Evolutionary conservation across 257 asterid genomes (phyloP), one percentile per base, ranked within the genome.

Genomic region (Thymus quinquecostatus): DNA sequence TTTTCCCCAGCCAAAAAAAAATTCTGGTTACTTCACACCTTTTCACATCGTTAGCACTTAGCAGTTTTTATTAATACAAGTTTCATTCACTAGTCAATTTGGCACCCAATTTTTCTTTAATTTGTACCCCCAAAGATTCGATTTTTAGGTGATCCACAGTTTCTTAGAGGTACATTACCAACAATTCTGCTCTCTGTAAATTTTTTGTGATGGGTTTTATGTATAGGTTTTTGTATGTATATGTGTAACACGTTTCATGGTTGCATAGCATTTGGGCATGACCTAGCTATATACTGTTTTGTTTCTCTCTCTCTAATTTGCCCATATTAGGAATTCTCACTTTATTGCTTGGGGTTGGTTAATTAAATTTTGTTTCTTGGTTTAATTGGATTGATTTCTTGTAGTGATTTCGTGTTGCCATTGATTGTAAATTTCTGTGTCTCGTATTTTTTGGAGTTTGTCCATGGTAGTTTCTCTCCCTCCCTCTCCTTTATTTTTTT

Each of bases 231-330:
- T 7, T 44, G 13, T 44, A 44, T 44, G 36, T 49, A 57, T 66
- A 34, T 63, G 45, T 84, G 82, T 82, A 59, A 84, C 86, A 80
- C 78, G 86, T 82, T 71, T 67, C 61, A 71, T 82, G 82, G 75
- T 76, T 70, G 68, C 78, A 77, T 74, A 73, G 21, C 21, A 21
- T 21, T 36, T 60, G 45, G 27, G 75, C 82, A 14, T 63, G 82
- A 75, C 85, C 84, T 79, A 68, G 82, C 80, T 62, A 74, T 59
- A 54, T 53, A 55, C 75, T n/a, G 66, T 67, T 21, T 21, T 21
- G 21, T 21, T 21, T 21, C 21, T 21, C 21, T 67, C 63, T 49
- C 58, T 70, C 2, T 53, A 61, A 44, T 45, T 44, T 60, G 10
- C 67, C 65, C 62, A 9, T 67, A 27, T 49, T 33, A 54, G 41